A percentile compares a stretch with the other conserved stretches of the same genome.
Conservation (phyloP, 2,329 filamentous ascomycete species). For the Talaromyces pinophilus region DNA sequence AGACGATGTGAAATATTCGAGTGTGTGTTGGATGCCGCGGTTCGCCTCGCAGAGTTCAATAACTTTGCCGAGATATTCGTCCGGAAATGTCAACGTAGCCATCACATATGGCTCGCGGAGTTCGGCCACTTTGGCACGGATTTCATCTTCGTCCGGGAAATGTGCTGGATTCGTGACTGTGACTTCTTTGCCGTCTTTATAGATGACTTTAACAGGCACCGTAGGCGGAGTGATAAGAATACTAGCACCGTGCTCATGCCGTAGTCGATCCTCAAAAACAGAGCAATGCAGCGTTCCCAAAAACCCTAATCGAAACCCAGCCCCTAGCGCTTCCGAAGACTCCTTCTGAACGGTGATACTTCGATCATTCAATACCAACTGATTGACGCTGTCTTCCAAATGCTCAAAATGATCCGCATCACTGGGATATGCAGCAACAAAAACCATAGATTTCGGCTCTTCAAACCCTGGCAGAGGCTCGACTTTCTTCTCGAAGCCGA, state of each 20-base stretch:
- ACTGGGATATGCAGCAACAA: conserved; percentile 92
- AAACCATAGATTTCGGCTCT: conserved; percentile 98
- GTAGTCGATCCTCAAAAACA: conserved; percentile 94
- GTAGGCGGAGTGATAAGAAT: conserved; percentile 97
- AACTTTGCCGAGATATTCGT: conserved; percentile 89
- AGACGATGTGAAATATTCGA: conserved; percentile 87
- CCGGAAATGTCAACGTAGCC: conserved; percentile 84
- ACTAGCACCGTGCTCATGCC: conserved; percentile 89
- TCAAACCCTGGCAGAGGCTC: conserved; percentile 88
- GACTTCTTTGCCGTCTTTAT: conserved; percentile 72
- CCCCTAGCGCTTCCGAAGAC: conserved; percentile 87
- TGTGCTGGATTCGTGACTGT: conserved; percentile 83
- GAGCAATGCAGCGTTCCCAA: conserved; percentile 96
- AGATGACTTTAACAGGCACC: conserved; percentile 85
- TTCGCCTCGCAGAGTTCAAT: conserved; percentile 93
- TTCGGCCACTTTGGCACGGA: conserved; percentile 58
- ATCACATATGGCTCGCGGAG: conserved; percentile 74
- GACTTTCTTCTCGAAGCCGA: conserved; percentile 74
- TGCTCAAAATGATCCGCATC: conserved; percentile 85
- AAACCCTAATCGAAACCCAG: conserved; percentile 92
- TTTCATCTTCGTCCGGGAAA: conserved; percentile 73
- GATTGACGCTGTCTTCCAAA: conserved; percentile 89
- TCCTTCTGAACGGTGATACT: conserved; percentile 94
- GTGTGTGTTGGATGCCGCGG: conserved; percentile 79
- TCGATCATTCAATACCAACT: conserved; percentile 90